Evolutionary conservation across 257 asterid species (phyloP).

Genomic region (Oldenlandia corymbosa): DNA sequence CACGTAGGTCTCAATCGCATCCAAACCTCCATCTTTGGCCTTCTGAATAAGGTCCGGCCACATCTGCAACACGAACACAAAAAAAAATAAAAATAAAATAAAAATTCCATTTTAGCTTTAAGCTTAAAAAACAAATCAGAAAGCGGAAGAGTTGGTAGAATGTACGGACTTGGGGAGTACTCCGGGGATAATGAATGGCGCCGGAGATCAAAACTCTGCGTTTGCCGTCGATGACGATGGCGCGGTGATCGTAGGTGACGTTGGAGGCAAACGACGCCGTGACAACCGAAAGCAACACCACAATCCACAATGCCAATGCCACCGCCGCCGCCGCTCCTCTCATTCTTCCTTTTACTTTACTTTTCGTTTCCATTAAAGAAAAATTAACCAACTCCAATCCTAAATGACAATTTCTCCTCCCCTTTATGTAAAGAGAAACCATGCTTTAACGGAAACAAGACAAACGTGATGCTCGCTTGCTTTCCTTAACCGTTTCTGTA

Average conservation of each 20-base stretch:
- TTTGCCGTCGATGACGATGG: conserved; percentile 56
- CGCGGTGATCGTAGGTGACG: conserved; percentile 46
- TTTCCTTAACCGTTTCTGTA: neutral
- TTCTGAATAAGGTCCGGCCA: conserved; percentile 87
- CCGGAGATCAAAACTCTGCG: conserved; percentile 62
- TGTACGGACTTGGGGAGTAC: conserved; percentile 44
- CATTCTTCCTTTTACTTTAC: neutral
- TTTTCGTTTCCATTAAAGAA: neutral
- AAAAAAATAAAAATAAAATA: neutral
- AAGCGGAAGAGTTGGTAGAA: neutral
- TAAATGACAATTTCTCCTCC: neutral
- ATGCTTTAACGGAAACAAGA: neutral
- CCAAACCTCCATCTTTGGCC: conserved; percentile 83
- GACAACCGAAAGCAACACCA: neutral
- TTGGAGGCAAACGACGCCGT: conserved; percentile 5
- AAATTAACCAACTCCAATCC: neutral
- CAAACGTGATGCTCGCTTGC: neutral
- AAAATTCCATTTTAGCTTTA: no score
- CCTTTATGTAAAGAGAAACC: neutral
- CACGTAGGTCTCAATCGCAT: conserved; percentile 66
- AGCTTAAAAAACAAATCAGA: no score
- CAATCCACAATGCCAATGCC: neutral
- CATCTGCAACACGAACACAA: conserved; percentile 41
- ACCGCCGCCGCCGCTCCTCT: neutral
- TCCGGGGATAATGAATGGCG: conserved; percentile 74